phyloP scores from a whole-genome alignment of 768 basidiomycete genomes.

The Lentinus tigrinus region DNA sequence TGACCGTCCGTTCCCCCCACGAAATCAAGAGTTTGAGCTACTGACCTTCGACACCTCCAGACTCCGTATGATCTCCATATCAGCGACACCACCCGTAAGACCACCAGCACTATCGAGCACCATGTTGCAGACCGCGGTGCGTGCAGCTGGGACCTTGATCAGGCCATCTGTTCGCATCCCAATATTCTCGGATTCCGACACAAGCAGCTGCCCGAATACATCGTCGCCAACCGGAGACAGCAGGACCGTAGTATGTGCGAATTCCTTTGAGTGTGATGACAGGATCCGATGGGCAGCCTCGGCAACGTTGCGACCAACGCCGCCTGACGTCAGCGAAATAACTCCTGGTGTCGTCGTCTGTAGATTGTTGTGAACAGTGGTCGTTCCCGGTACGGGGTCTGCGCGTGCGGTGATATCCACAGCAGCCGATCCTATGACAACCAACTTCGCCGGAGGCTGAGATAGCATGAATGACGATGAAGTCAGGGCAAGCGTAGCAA shows the following conservation, averaged over 20 bases:
- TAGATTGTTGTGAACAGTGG: conserved; percentile 35
- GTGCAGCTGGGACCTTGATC: conserved; percentile 36
- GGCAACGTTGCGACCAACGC: conserved; percentile 94
- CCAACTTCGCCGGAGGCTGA: conserved; percentile 43
- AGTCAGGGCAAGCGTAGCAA: background rate
- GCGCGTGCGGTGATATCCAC: conserved; percentile 79
- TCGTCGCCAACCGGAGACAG: conserved; percentile 79
- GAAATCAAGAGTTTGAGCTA: background rate
- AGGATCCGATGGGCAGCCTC: conserved; percentile 80
- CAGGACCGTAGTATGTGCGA: conserved; percentile 47
- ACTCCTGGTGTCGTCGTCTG: conserved; percentile 81
- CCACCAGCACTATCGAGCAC: conserved; percentile 70
- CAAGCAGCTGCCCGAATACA: conserved; percentile 67
- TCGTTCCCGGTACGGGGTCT: conserved; percentile 23
- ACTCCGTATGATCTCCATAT: conserved; percentile 72
- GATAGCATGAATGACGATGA: background rate
- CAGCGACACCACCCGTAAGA: conserved; percentile 85
- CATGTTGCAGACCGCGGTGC: conserved; percentile 86
- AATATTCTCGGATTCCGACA: conserved; percentile 49
- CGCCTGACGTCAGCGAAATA: conserved; percentile 74
- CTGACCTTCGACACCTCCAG: conserved; percentile 49
- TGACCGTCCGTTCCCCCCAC: background rate
- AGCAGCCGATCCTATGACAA: conserved; percentile 85
- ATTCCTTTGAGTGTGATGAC: conserved; percentile 27
- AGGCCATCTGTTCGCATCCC: conserved; percentile 87